phyloP scores from a whole-genome alignment of 106 monocot species.

The Dendrobium huoshanense region DNA sequence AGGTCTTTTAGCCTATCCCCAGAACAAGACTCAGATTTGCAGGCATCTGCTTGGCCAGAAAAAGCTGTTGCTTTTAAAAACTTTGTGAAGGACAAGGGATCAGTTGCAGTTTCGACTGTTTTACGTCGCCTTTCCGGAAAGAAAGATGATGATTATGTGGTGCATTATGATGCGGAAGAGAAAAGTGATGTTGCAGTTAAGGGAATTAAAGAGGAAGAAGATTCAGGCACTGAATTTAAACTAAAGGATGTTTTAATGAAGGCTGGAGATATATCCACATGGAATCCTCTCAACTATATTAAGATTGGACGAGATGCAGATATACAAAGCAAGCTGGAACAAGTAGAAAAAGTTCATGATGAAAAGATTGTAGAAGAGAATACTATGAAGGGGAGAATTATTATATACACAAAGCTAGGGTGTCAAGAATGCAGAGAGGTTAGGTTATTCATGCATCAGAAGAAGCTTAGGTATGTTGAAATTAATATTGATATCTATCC shows the following conservation, averaged over 20 bases:
- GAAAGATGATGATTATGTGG: constrained; percentile 44
- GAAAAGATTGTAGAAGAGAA: constrained; percentile 29
- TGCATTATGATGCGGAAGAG: constrained; percentile 20
- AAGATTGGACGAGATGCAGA: constrained; percentile 41
- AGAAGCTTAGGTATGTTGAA: constrained; percentile 54
- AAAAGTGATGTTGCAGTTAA: constrained; percentile 19
- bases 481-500: constrained; percentile 91
- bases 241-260: constrained; percentile 29
- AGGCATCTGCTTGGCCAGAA: constrained; percentile 54
- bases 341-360: constrained; percentile 9
- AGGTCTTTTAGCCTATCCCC: constrained; percentile 20
- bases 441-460: constrained; percentile 56
- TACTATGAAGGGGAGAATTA: constrained; percentile 67
- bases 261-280: constrained; percentile 39
- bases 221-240: constrained; percentile 22
- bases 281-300: constrained; percentile 78
- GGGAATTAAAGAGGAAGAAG: constrained; percentile 12
- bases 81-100: constrained; percentile 74
- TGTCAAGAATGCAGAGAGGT: constrained; percentile 71
- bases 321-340: constrained; percentile 13
- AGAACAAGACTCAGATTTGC: constrained; percentile 26
- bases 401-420: constrained; percentile 74
- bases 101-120: constrained; percentile 67
- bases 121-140: constrained; percentile 77
- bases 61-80: constrained; percentile 74